A percentile compares a stretch with the other conserved stretches of the same genome.
Evolutionary conservation across 371 early-diverging fungal genomes (phyloP).

Genomic region (Pancytospora epiphaga): DNA sequence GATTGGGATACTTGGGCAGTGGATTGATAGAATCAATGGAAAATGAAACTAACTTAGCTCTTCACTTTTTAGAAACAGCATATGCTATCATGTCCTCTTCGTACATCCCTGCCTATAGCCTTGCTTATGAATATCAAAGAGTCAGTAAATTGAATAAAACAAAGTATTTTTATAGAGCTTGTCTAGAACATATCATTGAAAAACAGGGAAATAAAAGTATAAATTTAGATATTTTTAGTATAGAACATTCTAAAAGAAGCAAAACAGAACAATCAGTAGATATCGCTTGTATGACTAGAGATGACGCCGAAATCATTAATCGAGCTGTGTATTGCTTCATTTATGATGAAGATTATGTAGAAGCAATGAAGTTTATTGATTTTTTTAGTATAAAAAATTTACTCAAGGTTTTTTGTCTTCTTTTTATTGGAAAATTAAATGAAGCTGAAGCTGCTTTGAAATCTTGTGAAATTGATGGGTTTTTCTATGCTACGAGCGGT

Average conservation of each 20-base stretch:
- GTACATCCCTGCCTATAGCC: conserved; percentile 27
- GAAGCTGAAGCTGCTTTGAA: conserved; percentile 27
- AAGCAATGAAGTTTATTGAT: conserved; percentile 19
- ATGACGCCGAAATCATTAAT: conserved; percentile 5
- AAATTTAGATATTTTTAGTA: background rate
- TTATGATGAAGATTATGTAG: conserved; percentile 43
- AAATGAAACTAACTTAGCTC: conserved; percentile 36
- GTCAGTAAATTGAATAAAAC: conserved; percentile 42
- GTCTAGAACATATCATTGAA: background rate
- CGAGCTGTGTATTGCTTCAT: conserved; percentile 31
- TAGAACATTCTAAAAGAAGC: background rate
- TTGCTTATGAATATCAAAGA: conserved; percentile 46
- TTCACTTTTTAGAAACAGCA: conserved; percentile 31
- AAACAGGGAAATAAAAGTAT: background rate
- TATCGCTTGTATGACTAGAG: background rate
- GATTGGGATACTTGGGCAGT: conserved; percentile 28
- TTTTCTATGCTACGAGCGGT: conserved; percentile 42
- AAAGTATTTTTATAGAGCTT: conserved; percentile 30
- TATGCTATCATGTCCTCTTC: conserved; percentile 28
- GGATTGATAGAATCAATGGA: conserved; percentile 39
- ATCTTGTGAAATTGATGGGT: conserved; percentile 22
- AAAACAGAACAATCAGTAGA: background rate
- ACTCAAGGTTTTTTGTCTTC: conserved; percentile 34
- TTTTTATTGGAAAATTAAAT: conserved; percentile 41
- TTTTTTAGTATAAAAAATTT: conserved; percentile 16